These are phyloP conservation scores for Talaromyces atroroseus DNA, from an alignment of 2,329 filamentous ascomycete species.

Conservation along the genomic window DNA sequence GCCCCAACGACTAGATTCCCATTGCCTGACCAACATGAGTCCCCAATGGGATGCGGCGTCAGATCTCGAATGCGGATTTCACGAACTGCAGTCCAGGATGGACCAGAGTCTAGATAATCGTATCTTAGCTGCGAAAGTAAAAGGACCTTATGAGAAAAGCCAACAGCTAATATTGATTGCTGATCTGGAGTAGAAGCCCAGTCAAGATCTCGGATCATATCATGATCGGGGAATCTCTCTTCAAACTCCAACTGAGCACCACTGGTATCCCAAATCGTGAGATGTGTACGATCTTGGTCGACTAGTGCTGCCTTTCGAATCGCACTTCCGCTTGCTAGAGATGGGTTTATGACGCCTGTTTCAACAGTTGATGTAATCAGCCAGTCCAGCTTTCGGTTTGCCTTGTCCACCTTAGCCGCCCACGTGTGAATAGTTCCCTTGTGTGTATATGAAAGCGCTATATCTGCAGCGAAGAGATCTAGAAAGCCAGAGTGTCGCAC, in stretches of 20 bases:
- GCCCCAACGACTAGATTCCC: slow-evolving; percentile 82
- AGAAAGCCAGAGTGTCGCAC: slow-evolving; percentile 70
- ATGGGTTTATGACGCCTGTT: slow-evolving; percentile 66
- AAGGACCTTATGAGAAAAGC: slow-evolving; percentile 78
- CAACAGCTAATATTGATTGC: slow-evolving; percentile 86
- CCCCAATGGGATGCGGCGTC: slow-evolving; percentile 84
- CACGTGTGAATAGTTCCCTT: slow-evolving; percentile 73
- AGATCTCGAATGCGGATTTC: slow-evolving; percentile 76
- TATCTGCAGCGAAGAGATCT: slow-evolving; percentile 78
- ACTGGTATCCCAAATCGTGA: slow-evolving; percentile 89
- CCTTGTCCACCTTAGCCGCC: slow-evolving; percentile 68
- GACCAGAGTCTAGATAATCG: slow-evolving; percentile 80
- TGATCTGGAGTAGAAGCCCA: slow-evolving; percentile 90
- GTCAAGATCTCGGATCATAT: slow-evolving; percentile 78
- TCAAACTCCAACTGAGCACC: slow-evolving; percentile 76
- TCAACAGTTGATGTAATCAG: slow-evolving; percentile 75
- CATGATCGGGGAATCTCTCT: slow-evolving; percentile 65
- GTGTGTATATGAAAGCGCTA: slow-evolving; percentile 77
- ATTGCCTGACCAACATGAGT: slow-evolving; percentile 83
- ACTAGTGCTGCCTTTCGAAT: slow-evolving; percentile 83
- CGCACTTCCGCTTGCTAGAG: slow-evolving; percentile 77
- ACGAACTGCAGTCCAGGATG: slow-evolving; percentile 81
- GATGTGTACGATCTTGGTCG: slow-evolving; percentile 62
- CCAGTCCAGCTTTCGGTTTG: slow-evolving; percentile 66
- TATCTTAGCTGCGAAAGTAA: slow-evolving; percentile 83